phyloP scores from a whole-genome alignment of 2,329 filamentous ascomycete genomes.

The Pezicula carpinea region DNA sequence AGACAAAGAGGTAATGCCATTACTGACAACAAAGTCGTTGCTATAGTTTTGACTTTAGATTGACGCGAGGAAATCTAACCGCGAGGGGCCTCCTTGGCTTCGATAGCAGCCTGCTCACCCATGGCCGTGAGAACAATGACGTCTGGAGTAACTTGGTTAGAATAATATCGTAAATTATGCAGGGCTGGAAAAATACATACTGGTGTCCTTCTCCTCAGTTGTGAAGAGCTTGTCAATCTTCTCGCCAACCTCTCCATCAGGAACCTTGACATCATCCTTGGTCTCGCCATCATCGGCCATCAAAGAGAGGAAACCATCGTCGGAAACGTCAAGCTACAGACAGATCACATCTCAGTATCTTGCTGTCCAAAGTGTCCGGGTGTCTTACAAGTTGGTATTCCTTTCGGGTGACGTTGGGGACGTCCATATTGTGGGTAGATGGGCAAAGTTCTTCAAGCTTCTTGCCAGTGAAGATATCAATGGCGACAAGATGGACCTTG shows the following conservation, averaged over 20 bases:
- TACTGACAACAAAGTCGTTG: conserved; percentile 26
- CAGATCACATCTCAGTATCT: conserved; percentile 1
- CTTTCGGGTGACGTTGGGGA: conserved; percentile 84
- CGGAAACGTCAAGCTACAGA: conserved; percentile 85
- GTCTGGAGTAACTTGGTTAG: conserved; percentile 46
- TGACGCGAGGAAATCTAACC: conserved; percentile 19
- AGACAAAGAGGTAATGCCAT: conserved; percentile 23
- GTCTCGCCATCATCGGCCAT: conserved; percentile 80
- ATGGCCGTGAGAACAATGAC: conserved; percentile 92
- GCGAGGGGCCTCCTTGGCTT: conserved; percentile 84
- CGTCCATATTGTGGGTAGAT: conserved; percentile 97
- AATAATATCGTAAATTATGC: background rate
- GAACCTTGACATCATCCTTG: conserved; percentile 94
- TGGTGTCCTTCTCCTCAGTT: conserved; percentile 84
- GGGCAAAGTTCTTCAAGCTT: conserved; percentile 99
- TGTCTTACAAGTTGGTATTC: conserved; percentile 90
- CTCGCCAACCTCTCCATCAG: conserved; percentile 82
- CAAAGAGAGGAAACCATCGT: conserved; percentile 92
- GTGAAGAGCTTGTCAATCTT: conserved; percentile 80
- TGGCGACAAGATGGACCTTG: conserved; percentile 97
- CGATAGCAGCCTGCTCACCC: conserved; percentile 89
- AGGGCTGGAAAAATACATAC: conserved; percentile 56
- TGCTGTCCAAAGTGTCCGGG: background rate
- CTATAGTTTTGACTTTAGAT: conserved; percentile 16
- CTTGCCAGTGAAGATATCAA: conserved; percentile 99